Base-by-base conservation (phyloP, 2,329 filamentous ascomycete genomes). In the Neonectria faginata region DNA sequence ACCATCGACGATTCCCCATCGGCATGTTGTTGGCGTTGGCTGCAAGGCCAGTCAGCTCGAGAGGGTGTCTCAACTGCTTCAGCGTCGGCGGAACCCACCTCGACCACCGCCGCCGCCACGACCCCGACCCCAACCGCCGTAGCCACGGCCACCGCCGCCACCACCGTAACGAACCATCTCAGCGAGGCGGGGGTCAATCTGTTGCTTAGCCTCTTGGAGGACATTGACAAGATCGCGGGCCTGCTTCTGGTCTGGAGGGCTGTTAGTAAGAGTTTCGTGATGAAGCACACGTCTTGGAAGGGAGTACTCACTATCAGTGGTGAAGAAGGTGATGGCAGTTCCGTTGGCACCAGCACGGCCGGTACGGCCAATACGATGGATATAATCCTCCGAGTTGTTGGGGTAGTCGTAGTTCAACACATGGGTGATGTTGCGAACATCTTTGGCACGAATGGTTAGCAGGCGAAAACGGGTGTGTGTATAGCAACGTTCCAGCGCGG, bases 341-440 rank as follows among this genome's bases (percentile, higher is more conserved):
- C 96, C 96, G 71, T 91, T 93, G 77, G 91, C 91, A 84, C 96
- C 96, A 79, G 96, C 95, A 86, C 95, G 92, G 76, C 96, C 95
- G 75, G 96, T 98, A 84, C 96, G 92, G 76, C 96, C 96, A 81
- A 95, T 96, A 81, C 96, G 92, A 80, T 97, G 96, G 74, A 98
- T 97, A 78, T 98, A 98, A 79, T 98, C 95, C 85, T 99, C 96
- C 77, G 96, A 89, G 83, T 98, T 98, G 87, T 98, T 98, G 81
- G 95, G 95, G 84, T 98, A 98, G 82, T 98, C 96, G 92, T 98
- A 97, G 90, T 98, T 98, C 85, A 99, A 89, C 84, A 99, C 96
- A 86, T 99, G 96, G 84, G 96, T 98, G 86, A 99, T 99, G 88
- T 99, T 97, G 85, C 94, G 95, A 86, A 99, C 96, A 92, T 99